Conservation (phyloP, 495 filamentous ascomycete genomes). For the Melanomma pulvis-pyrius region DNA sequence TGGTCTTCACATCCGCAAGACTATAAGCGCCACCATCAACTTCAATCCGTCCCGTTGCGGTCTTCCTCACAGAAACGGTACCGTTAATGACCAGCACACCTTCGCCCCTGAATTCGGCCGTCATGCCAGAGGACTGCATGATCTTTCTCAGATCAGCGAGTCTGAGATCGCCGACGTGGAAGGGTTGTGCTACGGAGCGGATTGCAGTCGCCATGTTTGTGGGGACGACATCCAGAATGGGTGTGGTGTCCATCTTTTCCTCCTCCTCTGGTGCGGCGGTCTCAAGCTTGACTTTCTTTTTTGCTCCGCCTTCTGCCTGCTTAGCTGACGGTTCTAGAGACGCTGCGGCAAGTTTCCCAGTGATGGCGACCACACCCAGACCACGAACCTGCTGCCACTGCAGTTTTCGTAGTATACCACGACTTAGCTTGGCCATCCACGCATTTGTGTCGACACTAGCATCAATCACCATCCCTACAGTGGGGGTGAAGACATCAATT, state of each 20-base stretch:
- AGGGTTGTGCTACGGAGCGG: conserved; percentile 76
- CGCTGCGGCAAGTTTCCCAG: conserved; percentile 58
- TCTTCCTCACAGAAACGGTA: conserved; percentile 84
- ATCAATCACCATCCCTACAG: conserved; percentile 69
- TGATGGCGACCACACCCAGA: conserved; percentile 85
- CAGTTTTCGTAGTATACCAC: conserved; percentile 75
- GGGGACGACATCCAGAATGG: conserved; percentile 71
- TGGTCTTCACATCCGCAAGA: conserved; percentile 28
- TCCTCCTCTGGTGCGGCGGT: conserved; percentile 33
- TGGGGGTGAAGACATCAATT: conserved; percentile 77
- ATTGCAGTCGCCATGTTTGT: conserved; percentile 74
- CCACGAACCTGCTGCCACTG: conserved; percentile 94
- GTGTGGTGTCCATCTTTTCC: conserved; percentile 37
- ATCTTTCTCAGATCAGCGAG: conserved; percentile 84
- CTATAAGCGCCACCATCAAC: conserved; percentile 66
- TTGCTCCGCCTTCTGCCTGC: conserved; percentile 47
- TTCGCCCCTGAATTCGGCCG: conserved; percentile 90
- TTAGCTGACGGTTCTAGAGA: conserved; percentile 39
- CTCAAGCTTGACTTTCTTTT: conserved; percentile 70
- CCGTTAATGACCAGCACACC: conserved; percentile 89
- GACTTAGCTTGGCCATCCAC: conserved; percentile 89
- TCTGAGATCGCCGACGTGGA: conserved; percentile 92
- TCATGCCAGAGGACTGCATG: conserved; percentile 80
- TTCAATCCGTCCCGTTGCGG: conserved; percentile 81
- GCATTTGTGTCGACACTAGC: conserved; percentile 97